Conservation (phyloP, 306 rosid species). For the Quercus robur region DNA sequence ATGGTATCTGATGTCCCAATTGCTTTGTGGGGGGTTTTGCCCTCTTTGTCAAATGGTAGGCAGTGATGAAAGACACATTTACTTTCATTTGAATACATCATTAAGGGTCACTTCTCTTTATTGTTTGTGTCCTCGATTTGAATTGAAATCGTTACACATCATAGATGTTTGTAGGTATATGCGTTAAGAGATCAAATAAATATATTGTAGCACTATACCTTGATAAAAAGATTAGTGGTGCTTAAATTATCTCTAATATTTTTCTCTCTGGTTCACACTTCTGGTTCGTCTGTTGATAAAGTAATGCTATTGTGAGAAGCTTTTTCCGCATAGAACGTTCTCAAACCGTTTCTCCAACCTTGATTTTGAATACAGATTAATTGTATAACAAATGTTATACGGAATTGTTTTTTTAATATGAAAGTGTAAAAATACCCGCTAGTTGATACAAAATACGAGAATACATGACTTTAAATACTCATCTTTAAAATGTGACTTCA, state of each 20-base stretch:
- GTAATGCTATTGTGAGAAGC: not conserved
- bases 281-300: no score
- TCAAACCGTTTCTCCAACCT: no score
- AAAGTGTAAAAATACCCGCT: no score
- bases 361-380: no score
- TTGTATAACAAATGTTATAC: no score
- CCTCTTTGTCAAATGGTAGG: not conserved
- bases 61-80: not conserved
- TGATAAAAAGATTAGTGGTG: not conserved
- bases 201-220: conserved; percentile 5
- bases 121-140: not conserved
- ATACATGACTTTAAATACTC: no score
- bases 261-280: no score
- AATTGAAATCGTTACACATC: not conserved
- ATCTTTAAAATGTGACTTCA: no score
- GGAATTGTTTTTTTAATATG: no score
- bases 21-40: not conserved
- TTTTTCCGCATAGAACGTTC: not conserved
- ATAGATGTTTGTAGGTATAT: not conserved
- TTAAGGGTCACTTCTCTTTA: not conserved
- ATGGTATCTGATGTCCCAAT: not conserved
- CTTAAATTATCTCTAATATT: not conserved
- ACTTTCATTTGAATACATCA: conserved; percentile 4
- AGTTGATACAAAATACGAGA: no score
- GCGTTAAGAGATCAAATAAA: not conserved